These are phyloP conservation scores for Teratosphaeria viscida DNA, from an alignment of 2,329 filamentous ascomycete species.

Conservation along the genomic window DNA sequence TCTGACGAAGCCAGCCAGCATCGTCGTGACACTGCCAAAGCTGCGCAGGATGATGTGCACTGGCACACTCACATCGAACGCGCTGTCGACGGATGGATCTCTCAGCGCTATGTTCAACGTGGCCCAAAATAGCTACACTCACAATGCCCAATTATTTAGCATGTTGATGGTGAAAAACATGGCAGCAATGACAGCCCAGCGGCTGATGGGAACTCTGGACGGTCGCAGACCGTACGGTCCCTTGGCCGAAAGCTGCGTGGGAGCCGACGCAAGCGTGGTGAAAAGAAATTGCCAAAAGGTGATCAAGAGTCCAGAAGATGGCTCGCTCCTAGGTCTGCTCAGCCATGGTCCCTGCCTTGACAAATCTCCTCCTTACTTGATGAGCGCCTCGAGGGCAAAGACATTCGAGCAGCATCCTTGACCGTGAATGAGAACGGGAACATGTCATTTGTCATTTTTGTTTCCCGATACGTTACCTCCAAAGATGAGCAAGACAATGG, in stretches of 20 bases:
- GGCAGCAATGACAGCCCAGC: slow-evolving; percentile 80
- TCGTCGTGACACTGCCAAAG: slow-evolving; percentile 90
- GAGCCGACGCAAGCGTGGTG: slow-evolving; percentile 52
- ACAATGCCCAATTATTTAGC: slow-evolving; percentile 90
- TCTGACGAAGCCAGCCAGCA: slow-evolving; percentile 76
- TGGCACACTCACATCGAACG: slow-evolving; percentile 90
- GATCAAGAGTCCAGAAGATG: slow-evolving; percentile 58
- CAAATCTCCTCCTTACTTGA: slow-evolving; percentile 38
- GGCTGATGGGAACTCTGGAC: slow-evolving; percentile 69
- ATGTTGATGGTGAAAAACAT: slow-evolving; percentile 92
- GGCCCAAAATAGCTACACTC: not conserved
- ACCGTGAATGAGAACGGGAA: not conserved
- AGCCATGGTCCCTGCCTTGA: slow-evolving; percentile 1
- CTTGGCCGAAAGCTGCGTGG: slow-evolving; percentile 38
- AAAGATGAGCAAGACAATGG: not conserved
- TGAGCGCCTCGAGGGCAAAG: slow-evolving; percentile 89
- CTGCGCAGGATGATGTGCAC: slow-evolving; percentile 94
- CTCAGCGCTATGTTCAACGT: not conserved
- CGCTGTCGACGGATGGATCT: slow-evolving; percentile 26
- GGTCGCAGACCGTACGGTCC: slow-evolving; percentile 63
- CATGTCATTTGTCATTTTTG: not conserved
- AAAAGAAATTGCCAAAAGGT: slow-evolving; percentile 42
- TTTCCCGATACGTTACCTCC: not conserved
- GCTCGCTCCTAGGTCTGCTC: slow-evolving; percentile 54
- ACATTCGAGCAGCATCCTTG: slow-evolving; percentile 85